A percentile compares a stretch with the other conserved stretches of the same genome.
Evolutionary conservation across 2,329 filamentous ascomycete genomes (phyloP).

Genomic region (Pseudocercospora pini-densiflorae): DNA sequence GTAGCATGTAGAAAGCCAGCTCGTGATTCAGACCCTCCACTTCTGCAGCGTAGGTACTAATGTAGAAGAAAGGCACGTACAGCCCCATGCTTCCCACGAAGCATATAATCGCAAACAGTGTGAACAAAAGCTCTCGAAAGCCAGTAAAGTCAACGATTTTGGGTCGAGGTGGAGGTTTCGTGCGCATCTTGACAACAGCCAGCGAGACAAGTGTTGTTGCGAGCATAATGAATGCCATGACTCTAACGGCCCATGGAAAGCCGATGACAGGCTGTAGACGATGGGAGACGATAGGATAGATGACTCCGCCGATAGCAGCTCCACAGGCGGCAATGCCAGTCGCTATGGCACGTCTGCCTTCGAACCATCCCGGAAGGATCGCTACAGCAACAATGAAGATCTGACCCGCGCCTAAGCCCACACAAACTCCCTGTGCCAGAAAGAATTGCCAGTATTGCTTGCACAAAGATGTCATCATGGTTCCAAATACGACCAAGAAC

Average conservation of each 20-base stretch:
- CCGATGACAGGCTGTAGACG: slow-evolving; percentile 56
- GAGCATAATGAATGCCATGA: slow-evolving; percentile 53
- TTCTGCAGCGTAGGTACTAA: slow-evolving; percentile 59
- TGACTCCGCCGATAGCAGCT: slow-evolving; percentile 49
- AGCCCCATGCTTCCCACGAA: slow-evolving; percentile 48
- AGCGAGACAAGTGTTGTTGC: slow-evolving; percentile 9
- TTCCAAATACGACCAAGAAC: slow-evolving; percentile 56
- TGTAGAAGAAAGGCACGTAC: slow-evolving; percentile 58
- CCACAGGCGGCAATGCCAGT: slow-evolving; percentile 64
- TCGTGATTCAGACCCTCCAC: not conserved
- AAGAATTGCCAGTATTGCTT: slow-evolving; percentile 58
- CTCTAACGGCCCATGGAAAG: slow-evolving; percentile 58
- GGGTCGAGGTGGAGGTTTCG: slow-evolving; percentile 44
- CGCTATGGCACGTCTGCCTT: slow-evolving; percentile 57
- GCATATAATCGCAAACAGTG: slow-evolving; percentile 12
- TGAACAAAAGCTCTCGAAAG: slow-evolving; percentile 40
- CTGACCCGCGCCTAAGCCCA: slow-evolving; percentile 50
- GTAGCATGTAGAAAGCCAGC: slow-evolving; percentile 50
- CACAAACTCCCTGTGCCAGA: slow-evolving; percentile 54
- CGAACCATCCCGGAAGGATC: slow-evolving; percentile 68
- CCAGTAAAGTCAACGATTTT: slow-evolving; percentile 45
- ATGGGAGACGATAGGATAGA: slow-evolving; percentile 61
- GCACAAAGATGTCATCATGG: slow-evolving; percentile 59
- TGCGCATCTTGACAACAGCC: slow-evolving; percentile 5
- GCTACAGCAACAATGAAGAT: slow-evolving; percentile 67